Evolutionary conservation across 2,329 filamentous ascomycete genomes (phyloP).

Genomic region (Talaromyces sp.): DNA sequence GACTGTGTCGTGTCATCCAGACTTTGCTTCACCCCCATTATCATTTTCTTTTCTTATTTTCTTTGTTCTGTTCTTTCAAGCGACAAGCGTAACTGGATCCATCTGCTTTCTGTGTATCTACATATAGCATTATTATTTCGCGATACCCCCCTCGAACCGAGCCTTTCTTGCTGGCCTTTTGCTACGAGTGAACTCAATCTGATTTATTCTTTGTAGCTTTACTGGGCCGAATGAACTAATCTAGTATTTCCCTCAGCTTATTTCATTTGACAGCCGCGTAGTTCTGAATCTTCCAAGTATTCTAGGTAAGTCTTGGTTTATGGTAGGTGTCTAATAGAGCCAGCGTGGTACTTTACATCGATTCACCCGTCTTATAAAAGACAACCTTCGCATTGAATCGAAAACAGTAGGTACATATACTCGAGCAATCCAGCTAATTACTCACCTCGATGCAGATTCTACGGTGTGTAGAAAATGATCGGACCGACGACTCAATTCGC

Average conservation of each 20-base stretch:
- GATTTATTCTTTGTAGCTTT: neutral
- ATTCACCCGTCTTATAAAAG: too few species aligned
- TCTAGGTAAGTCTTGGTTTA: neutral
- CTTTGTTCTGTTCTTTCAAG: neutral
- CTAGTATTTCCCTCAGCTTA: neutral
- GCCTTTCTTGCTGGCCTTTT: conserved; percentile 1
- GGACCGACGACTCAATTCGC: too few species aligned
- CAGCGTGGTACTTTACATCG: neutral
- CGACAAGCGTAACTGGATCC: conserved; percentile 1
- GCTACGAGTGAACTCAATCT: neutral
- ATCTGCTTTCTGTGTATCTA: neutral
- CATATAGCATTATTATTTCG: neutral
- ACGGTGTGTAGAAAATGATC: too few species aligned
- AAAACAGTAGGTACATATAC: too few species aligned
- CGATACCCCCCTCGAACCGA: neutral
- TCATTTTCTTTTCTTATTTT: neutral
- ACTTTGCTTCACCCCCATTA: neutral
- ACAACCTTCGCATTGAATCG: too few species aligned
- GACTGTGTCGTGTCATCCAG: conserved; percentile 9
- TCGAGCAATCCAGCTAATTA: too few species aligned
- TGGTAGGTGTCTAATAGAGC: neutral
- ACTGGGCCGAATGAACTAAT: neutral
- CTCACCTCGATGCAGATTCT: too few species aligned
- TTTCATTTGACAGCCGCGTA: neutral
- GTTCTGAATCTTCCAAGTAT: conserved; percentile 10